Percentiles rank a stretch among this genome's conserved stretches.
Conservation (phyloP, 75 land plant genomes). For the Sequoiadendron giganteum region DNA sequence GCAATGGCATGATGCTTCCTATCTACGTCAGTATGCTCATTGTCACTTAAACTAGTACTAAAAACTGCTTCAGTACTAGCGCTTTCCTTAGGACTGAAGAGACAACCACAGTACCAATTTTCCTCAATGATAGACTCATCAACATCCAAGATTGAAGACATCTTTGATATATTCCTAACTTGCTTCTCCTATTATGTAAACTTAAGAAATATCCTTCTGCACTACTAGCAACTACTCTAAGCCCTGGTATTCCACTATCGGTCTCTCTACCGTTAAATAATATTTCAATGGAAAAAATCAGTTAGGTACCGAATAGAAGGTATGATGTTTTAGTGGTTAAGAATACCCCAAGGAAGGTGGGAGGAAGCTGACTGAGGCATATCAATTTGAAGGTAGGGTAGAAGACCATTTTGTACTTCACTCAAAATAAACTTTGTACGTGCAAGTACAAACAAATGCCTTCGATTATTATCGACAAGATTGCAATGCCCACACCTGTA, state of each 20-base stretch:
- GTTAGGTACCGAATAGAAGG: not conserved
- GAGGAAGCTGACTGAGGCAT: not conserved
- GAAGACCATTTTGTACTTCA: too few species aligned
- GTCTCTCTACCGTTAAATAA: not conserved
- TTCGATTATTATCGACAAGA: too few species aligned
- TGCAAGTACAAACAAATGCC: too few species aligned
- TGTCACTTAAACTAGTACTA: not conserved
- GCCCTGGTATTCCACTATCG: too few species aligned
- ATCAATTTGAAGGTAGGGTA: too few species aligned
- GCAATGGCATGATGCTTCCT: not conserved
- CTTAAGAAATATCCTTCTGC: too few species aligned
- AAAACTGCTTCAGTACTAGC: not conserved
- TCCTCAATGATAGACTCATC: not conserved
- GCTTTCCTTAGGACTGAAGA: not conserved
- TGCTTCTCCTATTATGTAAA: not conserved
- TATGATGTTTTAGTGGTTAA: not conserved
- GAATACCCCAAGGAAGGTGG: not conserved
- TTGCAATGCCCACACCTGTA: too few species aligned
- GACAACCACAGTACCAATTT: not conserved
- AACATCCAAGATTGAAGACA: not conserved
- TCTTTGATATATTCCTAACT: not conserved
- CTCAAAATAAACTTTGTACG: too few species aligned
- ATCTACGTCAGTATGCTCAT: not conserved
- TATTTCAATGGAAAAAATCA: not conserved
- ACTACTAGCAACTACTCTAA: not conserved